Conservation (phyloP, 2,329 filamentous ascomycete genomes). For the Aspergillus japonicus region DNA sequence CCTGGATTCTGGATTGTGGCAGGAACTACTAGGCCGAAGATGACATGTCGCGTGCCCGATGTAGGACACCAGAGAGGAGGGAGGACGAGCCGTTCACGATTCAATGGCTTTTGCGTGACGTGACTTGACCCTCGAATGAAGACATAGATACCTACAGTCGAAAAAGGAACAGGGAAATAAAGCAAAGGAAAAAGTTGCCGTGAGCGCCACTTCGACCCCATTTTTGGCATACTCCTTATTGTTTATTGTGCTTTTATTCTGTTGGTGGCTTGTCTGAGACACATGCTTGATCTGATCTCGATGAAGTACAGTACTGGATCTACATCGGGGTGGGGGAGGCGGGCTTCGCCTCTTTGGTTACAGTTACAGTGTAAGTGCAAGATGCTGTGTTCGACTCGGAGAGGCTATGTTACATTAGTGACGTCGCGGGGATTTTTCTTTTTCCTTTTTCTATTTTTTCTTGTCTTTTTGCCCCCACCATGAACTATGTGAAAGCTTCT, state of each 20-base stretch:
- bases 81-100: not conserved
- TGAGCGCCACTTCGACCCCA: no score
- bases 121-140: not conserved
- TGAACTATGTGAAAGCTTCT: no score
- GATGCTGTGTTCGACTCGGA: constrained; percentile 4
- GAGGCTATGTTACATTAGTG: constrained; percentile 16
- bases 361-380: constrained; percentile 22
- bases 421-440: constrained; percentile 8
- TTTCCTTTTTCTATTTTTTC: not conserved
- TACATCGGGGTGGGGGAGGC: not conserved
- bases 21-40: not conserved
- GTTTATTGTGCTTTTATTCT: no score
- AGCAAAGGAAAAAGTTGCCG: not conserved
- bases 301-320: not conserved
- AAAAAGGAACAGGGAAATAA: not conserved
- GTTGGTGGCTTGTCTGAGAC: no score
- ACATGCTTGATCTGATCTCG: not conserved
- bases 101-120: not conserved
- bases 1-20: not conserved
- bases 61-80: constrained; percentile 4
- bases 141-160: not conserved
- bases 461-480: not conserved
- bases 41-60: constrained; percentile 9
- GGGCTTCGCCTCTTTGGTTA: constrained; percentile 7
- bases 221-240: no score